phyloP scores from a whole-genome alignment of 805 yeast species.

The Metschnikowia kunwiensis region DNA sequence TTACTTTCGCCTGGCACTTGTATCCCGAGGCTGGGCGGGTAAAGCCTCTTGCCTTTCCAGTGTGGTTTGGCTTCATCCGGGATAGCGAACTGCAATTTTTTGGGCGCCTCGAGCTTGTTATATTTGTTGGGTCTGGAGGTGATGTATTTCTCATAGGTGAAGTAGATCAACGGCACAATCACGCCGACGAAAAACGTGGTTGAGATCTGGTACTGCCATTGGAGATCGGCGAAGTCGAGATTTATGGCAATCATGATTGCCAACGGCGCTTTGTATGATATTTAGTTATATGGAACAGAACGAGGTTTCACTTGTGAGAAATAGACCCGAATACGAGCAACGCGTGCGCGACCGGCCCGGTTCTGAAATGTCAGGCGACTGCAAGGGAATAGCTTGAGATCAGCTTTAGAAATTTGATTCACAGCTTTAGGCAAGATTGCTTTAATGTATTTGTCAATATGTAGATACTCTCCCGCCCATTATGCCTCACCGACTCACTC shows the following conservation, averaged over 20 bases:
- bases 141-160: slow-evolving; percentile 34
- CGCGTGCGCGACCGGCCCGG: too few relatives aligned
- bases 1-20: slow-evolving; percentile 59
- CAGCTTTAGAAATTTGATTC: too few relatives aligned
- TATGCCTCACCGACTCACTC: too few relatives aligned
- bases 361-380: too few relatives aligned
- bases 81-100: slow-evolving; percentile 50
- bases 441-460: too few relatives aligned
- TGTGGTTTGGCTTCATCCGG: slow-evolving; percentile 82
- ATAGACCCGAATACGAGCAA: too few relatives aligned
- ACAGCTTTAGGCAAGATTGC: too few relatives aligned
- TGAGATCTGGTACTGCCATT: slow-evolving; percentile 45
- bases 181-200: slow-evolving; percentile 42
- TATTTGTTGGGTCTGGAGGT: slow-evolving; percentile 38
- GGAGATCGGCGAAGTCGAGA: slow-evolving; percentile 37
- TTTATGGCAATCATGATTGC: slow-evolving; percentile 42
- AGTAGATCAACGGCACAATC: slow-evolving; percentile 35
- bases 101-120: slow-evolving; percentile 42
- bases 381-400: too few relatives aligned
- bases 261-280: too few relatives aligned
- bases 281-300: too few relatives aligned
- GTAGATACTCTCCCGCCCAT: too few relatives aligned
- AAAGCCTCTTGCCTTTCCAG: slow-evolving; percentile 85
- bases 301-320: too few relatives aligned
- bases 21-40: slow-evolving; percentile 54